These are phyloP conservation scores for Carpinus fangiana DNA, from an alignment of 306 rosid species.

Conservation along the genomic window DNA sequence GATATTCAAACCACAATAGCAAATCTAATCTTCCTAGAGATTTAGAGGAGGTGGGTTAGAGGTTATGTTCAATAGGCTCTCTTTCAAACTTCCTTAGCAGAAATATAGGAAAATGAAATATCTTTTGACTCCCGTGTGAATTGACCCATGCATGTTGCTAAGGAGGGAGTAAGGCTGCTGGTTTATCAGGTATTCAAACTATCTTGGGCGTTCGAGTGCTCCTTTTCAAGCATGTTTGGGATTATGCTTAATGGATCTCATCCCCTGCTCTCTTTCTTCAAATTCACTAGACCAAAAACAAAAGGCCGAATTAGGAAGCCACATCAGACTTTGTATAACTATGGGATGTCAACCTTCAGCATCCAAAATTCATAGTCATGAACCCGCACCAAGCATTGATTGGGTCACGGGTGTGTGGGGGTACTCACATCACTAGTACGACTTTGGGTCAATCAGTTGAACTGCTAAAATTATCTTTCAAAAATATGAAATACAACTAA, in stretches of 20 bases:
- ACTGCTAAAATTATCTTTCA: not conserved
- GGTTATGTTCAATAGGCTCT: not conserved
- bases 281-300: not conserved
- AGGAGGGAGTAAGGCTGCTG: not conserved
- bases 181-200: not conserved
- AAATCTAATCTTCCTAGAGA: not conserved
- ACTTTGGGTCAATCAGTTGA: not conserved
- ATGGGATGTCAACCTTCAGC: not conserved
- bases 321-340: not conserved
- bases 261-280: not conserved
- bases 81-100: not conserved
- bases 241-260: too few relatives aligned
- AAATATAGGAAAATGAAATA: not conserved
- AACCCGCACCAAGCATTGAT: not conserved
- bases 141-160: not conserved
- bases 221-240: too few relatives aligned
- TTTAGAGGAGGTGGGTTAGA: too few relatives aligned
- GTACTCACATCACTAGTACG: not conserved
- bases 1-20: too few relatives aligned
- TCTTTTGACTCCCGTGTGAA: not conserved
- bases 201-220: not conserved
- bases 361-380: not conserved
- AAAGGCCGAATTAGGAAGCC: not conserved
- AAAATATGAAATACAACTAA: not conserved
- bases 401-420: not conserved